These are phyloP conservation scores for Leishmania mexicana DNA, from an alignment of 208 protist species.

Conservation along the genomic window DNA sequence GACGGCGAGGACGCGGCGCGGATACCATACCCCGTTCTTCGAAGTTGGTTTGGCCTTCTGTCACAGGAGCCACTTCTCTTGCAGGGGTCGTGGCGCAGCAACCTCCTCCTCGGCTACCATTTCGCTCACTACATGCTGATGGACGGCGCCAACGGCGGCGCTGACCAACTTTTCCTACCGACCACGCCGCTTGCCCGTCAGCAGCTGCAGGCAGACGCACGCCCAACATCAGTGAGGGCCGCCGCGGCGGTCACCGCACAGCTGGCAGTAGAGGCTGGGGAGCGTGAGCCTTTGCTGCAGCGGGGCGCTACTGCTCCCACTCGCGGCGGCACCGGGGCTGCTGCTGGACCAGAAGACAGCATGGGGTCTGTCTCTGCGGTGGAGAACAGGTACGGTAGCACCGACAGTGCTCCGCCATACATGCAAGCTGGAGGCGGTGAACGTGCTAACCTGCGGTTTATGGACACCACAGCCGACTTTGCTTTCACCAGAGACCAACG, in stretches of 20 bases:
- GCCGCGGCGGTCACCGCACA: not conserved
- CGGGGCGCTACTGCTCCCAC: not conserved
- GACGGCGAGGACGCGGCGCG: constrained; percentile 89
- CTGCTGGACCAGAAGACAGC: not conserved
- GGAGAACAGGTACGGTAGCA: constrained; percentile 21
- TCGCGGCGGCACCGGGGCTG: not conserved
- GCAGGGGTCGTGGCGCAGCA: constrained; percentile 91
- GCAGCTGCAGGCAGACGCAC: constrained; percentile 1
- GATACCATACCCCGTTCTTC: constrained; percentile 91
- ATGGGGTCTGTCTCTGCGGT: constrained; percentile 4
- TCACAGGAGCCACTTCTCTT: constrained; percentile 97
- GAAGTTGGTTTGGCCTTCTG: constrained; percentile 95
- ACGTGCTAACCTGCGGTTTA: not conserved
- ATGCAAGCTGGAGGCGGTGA: constrained; percentile 4
- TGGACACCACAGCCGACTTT: constrained; percentile 9
- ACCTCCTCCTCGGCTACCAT: constrained; percentile 81
- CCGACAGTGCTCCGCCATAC: constrained; percentile 8
- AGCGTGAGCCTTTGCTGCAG: not conserved
- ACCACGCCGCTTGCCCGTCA: constrained; percentile 6
- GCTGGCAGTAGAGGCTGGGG: not conserved
- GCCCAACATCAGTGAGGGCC: not conserved
- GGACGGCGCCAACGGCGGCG: constrained; percentile 15
- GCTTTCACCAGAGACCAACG: constrained; percentile 7
- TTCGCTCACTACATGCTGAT: constrained; percentile 23
- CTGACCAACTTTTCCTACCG: constrained; percentile 8